Evolutionary conservation across 441 rosid species (phyloP).

Genomic region (Erodium moschatum): DNA sequence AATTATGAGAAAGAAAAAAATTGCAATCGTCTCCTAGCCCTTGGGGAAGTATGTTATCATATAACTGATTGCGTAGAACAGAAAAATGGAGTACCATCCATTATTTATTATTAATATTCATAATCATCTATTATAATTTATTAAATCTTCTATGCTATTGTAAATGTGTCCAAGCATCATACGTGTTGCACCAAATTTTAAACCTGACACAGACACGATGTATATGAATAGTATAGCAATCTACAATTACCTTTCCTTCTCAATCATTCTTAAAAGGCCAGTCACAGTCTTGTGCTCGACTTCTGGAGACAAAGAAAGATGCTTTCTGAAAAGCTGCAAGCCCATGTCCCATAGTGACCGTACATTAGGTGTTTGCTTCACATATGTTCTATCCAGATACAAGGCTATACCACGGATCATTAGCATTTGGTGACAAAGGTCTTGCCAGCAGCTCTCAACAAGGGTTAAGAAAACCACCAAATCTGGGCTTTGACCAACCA

Average conservation of each 20-base stretch:
- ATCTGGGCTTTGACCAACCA: slow-evolving; percentile 93
- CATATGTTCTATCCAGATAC: slow-evolving; percentile 83
- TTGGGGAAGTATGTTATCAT: too few relatives aligned
- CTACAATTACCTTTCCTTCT: slow-evolving; percentile 68
- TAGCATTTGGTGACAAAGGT: slow-evolving; percentile 87
- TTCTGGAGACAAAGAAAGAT: slow-evolving; percentile 71
- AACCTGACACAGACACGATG: not conserved
- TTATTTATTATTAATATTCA: too few relatives aligned
- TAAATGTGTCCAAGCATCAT: too few relatives aligned
- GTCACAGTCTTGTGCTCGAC: slow-evolving; percentile 97
- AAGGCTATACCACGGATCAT: slow-evolving; percentile 96
- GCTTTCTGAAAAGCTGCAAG: slow-evolving; percentile 80
- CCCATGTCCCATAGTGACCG: slow-evolving; percentile 98
- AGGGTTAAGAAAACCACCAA: slow-evolving; percentile 79
- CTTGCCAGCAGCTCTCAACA: slow-evolving; percentile 95
- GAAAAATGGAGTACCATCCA: too few relatives aligned
- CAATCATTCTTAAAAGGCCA: slow-evolving; percentile 87
- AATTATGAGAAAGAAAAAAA: too few relatives aligned
- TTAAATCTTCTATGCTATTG: too few relatives aligned
- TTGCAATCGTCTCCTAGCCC: too few relatives aligned
- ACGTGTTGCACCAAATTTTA: not conserved
- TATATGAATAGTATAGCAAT: not conserved
- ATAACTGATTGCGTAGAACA: too few relatives aligned
- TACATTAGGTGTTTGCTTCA: slow-evolving; percentile 76
- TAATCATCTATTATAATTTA: too few relatives aligned